Percentiles rank a stretch among this genome's conserved stretches.
Conservation (phyloP, 257 asterid species). For the Handroanthus guayacan region DNA sequence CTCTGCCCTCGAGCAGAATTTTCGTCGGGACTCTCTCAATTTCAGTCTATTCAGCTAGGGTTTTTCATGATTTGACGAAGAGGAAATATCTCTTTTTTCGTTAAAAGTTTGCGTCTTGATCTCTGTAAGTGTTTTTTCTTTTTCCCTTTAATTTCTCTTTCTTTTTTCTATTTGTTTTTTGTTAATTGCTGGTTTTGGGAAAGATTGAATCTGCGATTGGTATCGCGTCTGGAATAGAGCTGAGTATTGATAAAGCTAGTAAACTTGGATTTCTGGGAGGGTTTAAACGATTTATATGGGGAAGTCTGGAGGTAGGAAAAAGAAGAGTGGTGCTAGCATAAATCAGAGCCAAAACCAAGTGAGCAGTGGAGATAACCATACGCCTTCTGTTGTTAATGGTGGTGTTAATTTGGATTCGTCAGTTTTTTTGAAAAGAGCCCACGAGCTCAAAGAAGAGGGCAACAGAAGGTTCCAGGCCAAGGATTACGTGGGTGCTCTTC, state of each 20-base stretch:
- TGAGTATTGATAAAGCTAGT: not conserved
- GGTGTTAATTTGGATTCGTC: constrained; percentile 66
- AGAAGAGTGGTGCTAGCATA: constrained; percentile 59
- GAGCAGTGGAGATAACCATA: constrained; percentile 40
- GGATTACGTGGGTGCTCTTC: constrained; percentile 80
- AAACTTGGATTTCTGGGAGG: constrained; percentile 45
- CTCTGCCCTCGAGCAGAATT: not conserved
- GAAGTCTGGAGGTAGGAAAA: constrained; percentile 90
- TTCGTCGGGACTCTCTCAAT: not conserved
- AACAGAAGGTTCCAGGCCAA: constrained; percentile 82
- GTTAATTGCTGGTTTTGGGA: constrained; percentile 7
- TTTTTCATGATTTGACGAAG: constrained; percentile 32
- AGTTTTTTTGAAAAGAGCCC: constrained; percentile 73
- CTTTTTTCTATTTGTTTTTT: not conserved
- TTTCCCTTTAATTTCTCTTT: not conserved
- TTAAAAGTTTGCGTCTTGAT: constrained; percentile 9
- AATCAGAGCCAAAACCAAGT: constrained; percentile 48
- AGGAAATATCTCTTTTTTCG: not conserved
- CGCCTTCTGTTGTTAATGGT: constrained; percentile 67
- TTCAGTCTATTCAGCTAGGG: constrained; percentile 30
- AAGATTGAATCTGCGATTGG: constrained; percentile 17
- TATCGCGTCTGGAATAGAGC: not conserved
- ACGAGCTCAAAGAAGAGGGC: constrained; percentile 96
- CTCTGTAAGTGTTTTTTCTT: constrained; percentile 47
- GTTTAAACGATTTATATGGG: constrained; percentile 62